A percentile compares a stretch with the other conserved stretches of the same genome.
phyloP scores from a whole-genome alignment of 352 stramenopile genomes.

The Pythium sp. region DNA sequence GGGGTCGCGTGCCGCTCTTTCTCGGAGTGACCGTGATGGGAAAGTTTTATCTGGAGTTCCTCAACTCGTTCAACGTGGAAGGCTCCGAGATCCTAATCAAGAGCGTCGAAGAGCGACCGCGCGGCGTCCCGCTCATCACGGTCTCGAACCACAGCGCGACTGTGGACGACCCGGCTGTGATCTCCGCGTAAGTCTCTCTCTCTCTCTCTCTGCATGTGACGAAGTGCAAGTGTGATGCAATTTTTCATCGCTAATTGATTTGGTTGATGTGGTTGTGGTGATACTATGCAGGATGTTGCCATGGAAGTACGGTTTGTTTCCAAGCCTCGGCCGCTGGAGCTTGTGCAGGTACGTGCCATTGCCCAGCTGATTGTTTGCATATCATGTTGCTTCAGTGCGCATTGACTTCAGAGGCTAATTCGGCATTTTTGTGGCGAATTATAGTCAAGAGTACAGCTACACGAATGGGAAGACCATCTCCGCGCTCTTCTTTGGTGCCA shows the following conservation, averaged over 20 bases:
- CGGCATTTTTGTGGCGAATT: background rate
- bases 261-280: background rate
- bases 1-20: constrained; percentile 54
- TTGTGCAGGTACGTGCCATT: constrained; percentile 49
- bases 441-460: constrained; percentile 87
- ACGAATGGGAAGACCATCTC: constrained; percentile 50
- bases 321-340: constrained; percentile 63
- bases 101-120: constrained; percentile 39
- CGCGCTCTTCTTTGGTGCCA: constrained; percentile 62
- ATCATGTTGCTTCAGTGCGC: background rate
- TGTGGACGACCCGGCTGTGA: constrained; percentile 70
- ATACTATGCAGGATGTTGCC: constrained; percentile 52
- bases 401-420: background rate
- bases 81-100: constrained; percentile 44
- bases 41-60: constrained; percentile 53
- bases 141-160: constrained; percentile 85
- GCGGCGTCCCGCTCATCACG: constrained; percentile 63
- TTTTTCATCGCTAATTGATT: background rate
- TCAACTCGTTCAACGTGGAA: constrained; percentile 51
- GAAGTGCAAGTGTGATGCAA: background rate
- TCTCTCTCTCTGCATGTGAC: background rate
- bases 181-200: constrained; percentile 61
- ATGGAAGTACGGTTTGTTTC: constrained; percentile 55
- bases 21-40: constrained; percentile 35
- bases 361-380: background rate